Evolutionary conservation across 176 grass and related monocot species (phyloP), one percentile per base, ranked within the genome.

Genomic region (Ampelocalamus luodianensis): DNA sequence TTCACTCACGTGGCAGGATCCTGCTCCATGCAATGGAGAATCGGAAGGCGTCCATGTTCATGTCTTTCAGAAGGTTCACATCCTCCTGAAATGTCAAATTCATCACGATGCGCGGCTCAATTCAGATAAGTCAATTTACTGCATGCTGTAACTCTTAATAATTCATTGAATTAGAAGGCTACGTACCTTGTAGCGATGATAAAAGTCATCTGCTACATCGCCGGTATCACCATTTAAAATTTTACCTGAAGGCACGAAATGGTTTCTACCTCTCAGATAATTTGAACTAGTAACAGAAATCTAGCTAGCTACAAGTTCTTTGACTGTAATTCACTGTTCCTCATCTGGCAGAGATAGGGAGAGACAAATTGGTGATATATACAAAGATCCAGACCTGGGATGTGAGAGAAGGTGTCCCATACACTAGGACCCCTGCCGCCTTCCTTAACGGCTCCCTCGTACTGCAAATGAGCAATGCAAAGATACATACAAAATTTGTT

Each of bases 21-120:
- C 92, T 91, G 13, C 78, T 37, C 89, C 89, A 94, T 51, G 92
- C 88, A 20, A 92, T 88, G 65, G 92, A 94, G 67, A 94, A 89
- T 22, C 92, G 87, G 72, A 88, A 91, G 6, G 89, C 78, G 73
- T 88, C 81, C 91, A 90, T 82, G 20, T 89, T 89, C 88, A 93
- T 93, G 5, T 86, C 72, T 6, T 86, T 92, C 54, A 92, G 46
- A 5, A 71, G 32, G 18, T 67, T 84, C 27, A 90, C 83, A 49
- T 94, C 92, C 79, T 89, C 89, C 91, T 93, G 88, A 37, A 78
- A 60, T 32, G 42, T 13, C 37, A 34, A 27, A 38, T 65, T 38
- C 36, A 60, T 65, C 69, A 13, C 18, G 23, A 20, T 23, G 11
- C 12, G 4, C 8, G 5, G 61, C 11, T 38, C 27, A 53, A 23